These are phyloP conservation scores for Lathyrus oleraceus DNA, from an alignment of 306 rosid genomes.

Conservation along the genomic window DNA sequence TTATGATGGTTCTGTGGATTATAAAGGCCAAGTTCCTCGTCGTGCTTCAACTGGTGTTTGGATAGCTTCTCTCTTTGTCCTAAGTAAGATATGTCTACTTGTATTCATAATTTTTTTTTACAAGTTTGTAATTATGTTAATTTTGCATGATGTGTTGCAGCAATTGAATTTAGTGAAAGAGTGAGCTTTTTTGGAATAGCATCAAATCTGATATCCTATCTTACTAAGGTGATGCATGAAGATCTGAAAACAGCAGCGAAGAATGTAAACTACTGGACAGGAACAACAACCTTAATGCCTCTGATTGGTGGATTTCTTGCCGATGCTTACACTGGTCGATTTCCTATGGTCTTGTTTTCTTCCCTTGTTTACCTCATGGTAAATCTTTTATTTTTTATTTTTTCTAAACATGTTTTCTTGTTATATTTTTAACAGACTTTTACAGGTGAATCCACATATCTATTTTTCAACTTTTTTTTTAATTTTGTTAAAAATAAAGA, in stretches of 20 bases:
- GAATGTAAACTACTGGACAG: slow-evolving; percentile 59
- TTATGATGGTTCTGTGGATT: slow-evolving; percentile 51
- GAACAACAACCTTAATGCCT: slow-evolving; percentile 58
- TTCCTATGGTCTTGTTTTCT: slow-evolving; percentile 44
- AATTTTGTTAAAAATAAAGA: too few species aligned
- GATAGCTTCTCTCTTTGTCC: slow-evolving; percentile 61
- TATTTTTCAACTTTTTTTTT: too few species aligned
- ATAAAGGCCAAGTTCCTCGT: slow-evolving; percentile 51
- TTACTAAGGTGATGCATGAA: slow-evolving; percentile 52
- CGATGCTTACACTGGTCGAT: slow-evolving; percentile 58
- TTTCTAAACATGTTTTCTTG: too few species aligned
- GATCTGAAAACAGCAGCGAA: slow-evolving; percentile 53
- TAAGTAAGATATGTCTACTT: slow-evolving; percentile 41
- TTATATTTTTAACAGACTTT: too few species aligned
- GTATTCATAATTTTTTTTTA: too few species aligned
- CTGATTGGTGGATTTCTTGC: slow-evolving; percentile 54
- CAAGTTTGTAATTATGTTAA: neutral
- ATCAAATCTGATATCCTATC: slow-evolving; percentile 48
- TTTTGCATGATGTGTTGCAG: slow-evolving; percentile 29
- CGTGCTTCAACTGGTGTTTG: slow-evolving; percentile 63
- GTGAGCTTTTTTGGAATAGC: slow-evolving; percentile 48
- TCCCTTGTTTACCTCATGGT: slow-evolving; percentile 52
- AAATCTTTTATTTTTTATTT: neutral
- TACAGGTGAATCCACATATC: too few species aligned
- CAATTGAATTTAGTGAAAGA: slow-evolving; percentile 54